phyloP scores from a whole-genome alignment of 2,329 filamentous ascomycete species.

The Aspergillus pseudoviridinutans region DNA sequence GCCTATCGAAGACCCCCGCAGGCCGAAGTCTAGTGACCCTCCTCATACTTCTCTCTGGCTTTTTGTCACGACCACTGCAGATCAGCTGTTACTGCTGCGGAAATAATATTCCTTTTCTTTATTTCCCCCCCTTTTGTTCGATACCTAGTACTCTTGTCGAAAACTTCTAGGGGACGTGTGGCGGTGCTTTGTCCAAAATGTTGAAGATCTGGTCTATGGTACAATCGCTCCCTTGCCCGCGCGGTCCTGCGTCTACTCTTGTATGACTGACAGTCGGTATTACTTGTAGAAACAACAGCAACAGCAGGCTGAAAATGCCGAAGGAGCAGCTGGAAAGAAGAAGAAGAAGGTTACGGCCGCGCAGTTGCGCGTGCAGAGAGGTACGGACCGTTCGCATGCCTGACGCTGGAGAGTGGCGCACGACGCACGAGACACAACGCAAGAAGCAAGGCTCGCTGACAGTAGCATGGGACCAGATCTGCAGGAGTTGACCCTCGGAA shows the following conservation, averaged over 20 bases:
- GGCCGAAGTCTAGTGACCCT: background rate
- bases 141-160: background rate
- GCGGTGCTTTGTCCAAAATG: constrained; percentile 58
- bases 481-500: constrained; percentile 48
- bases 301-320: constrained; percentile 91
- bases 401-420: background rate
- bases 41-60: background rate
- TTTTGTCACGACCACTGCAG: background rate
- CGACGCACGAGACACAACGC: background rate
- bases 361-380: constrained; percentile 92
- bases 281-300: constrained; percentile 65
- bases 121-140: background rate
- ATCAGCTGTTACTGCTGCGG: background rate
- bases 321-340: constrained; percentile 72
- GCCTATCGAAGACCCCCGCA: background rate
- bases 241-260: background rate
- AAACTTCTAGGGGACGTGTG: background rate
- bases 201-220: constrained; percentile 99
- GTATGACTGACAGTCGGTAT: background rate
- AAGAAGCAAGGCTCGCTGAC: background rate
- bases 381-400: constrained; percentile 46
- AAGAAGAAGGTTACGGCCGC: constrained; percentile 99
- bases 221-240: constrained; percentile 25
- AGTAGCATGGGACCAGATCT: constrained; percentile 33
- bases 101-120: background rate